Evolutionary conservation across 1,139 yeast genomes (phyloP), one percentile per base, ranked within the genome.

Genomic region (Saccharomyces hybrid): DNA sequence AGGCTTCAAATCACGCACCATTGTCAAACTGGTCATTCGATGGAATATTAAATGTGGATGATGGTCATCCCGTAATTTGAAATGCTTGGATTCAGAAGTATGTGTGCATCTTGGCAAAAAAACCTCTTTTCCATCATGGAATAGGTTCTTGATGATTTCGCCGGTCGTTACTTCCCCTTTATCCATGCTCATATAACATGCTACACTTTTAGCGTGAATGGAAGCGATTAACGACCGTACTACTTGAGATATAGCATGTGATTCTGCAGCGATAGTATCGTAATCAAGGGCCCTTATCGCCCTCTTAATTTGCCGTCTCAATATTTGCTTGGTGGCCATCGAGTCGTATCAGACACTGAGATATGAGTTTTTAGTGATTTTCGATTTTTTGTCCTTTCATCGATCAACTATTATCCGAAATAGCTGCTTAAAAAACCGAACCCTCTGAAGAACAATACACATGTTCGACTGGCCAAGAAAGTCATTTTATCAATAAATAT

Each of bases 41-140:
- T 86, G 72, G 79, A 90, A 86, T 19, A 78, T 74, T 58, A 90
- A 67, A 62, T 82, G 83, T 16, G 81, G 75, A 51, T 63, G 66
- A 47, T 60, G 60, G 12, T 55, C 53, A 6, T 52, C 55, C 52
- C 68, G 52, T 38, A 67, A 53, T 28, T 52, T 53, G 2, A 54
- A 54, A 46, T 66, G 71, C 4, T 65, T 64, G 7, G 69, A 62
- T 21, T 50, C 54, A 14, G 28, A 49, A 1, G 70, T 67, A 19
- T 58, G 52, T 2, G 71, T 66, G 53, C 71, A 68, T 29, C 71
- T 60, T 6, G 71, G 71, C 28, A 68, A 52, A 50, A 57, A 68
- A 6, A 67, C 65, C 2, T 16, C 48, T 31, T 59, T 57, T 0
- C 57, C 55, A 14, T 55, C 47, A 2, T 54, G 52, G 38, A 64